Evolutionary conservation across 2,329 filamentous ascomycete genomes (phyloP).

Genomic region (Sclerotinia glacialis): DNA sequence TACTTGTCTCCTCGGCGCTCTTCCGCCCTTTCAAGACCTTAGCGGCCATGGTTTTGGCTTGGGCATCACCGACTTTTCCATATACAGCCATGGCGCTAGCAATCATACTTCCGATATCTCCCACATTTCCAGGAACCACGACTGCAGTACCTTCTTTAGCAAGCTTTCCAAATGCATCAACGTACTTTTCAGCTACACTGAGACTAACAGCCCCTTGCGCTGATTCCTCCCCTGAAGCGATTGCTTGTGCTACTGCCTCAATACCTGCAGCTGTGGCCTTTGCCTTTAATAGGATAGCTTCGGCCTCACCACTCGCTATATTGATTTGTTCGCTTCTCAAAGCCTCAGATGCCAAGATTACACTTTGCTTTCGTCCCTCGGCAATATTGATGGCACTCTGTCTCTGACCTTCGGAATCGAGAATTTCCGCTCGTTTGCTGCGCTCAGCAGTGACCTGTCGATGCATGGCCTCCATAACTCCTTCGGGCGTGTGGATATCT

Average conservation of each 20-base stretch:
- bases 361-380: slow-evolving; percentile 93
- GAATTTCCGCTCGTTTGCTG: slow-evolving; percentile 94
- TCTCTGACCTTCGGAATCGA: slow-evolving; percentile 94
- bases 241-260: slow-evolving; percentile 75
- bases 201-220: slow-evolving; percentile 84
- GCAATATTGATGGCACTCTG: slow-evolving; percentile 99
- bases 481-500: slow-evolving; percentile 92
- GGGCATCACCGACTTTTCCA: slow-evolving; percentile 82
- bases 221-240: slow-evolving; percentile 67
- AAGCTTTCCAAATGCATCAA: slow-evolving; percentile 87
- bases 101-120: slow-evolving; percentile 95
- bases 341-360: slow-evolving; percentile 93
- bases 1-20: slow-evolving; percentile 32
- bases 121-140: slow-evolving; percentile 94
- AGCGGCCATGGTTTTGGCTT: slow-evolving; percentile 65
- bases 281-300: slow-evolving; percentile 86
- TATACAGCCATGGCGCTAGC: slow-evolving; percentile 94
- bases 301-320: slow-evolving; percentile 84
- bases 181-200: slow-evolving; percentile 94
- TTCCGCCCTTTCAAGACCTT: slow-evolving; percentile 46
- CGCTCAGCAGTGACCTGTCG: slow-evolving; percentile 95
- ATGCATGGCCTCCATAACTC: slow-evolving; percentile 97
- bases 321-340: slow-evolving; percentile 90
- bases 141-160: slow-evolving; percentile 95
- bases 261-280: slow-evolving; percentile 84